Base-by-base conservation (phyloP, 352 stramenopile species). In the Blastocystis sp. region DNA sequence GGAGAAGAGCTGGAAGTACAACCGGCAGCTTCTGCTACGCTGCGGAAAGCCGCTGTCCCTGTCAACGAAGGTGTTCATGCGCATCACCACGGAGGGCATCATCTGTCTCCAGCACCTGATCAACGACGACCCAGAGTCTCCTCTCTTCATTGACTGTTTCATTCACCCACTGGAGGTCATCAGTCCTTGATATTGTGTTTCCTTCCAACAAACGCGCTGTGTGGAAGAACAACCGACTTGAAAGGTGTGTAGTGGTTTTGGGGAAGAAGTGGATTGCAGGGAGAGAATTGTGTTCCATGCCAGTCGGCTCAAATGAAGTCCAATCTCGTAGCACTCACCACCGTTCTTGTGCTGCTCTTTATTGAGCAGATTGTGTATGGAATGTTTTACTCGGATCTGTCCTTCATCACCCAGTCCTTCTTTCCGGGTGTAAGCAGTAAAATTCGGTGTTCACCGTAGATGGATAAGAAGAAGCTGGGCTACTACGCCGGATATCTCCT, bases 1-100 rank as follows among this genome's bases (percentile, higher is more conserved):
- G 21, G 74, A 84, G 60, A 84, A 84, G 53, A 84, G 74, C 28
- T 84, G 74, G 74, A 84, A 69, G 53, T 84, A 84, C 53, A 84
- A 52, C 52, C 59, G 53, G 4, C 17, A 41, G 9, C 56, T 67
- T 19, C 23, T 67, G 9, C 21, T 84, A 11, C 48, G 74, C 5
- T 84, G 74, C 60, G 52, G 52, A 17, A 84, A 84, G 53, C 52
- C 74, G 74, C 61, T 84, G 41, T 14, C 74, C 0, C 48, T 69
- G 23, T 62, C 74, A 2, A n/a, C 43, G 56, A 84, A 84, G 38
- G 28, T 48, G 9, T 84, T 84, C 52, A 61, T 84, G 40, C 74
- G 74, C 21, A 64, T 84, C 21, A 84, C 65, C 38, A 48, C 41
- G 9, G 23, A 69, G 17, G 74, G 74, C 1, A 84, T 84, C 48